A percentile compares a stretch with the other conserved stretches of the same genome.
Evolutionary conservation across 2,329 filamentous ascomycete species (phyloP).

Genomic region (Colletotrichum eremochloae): DNA sequence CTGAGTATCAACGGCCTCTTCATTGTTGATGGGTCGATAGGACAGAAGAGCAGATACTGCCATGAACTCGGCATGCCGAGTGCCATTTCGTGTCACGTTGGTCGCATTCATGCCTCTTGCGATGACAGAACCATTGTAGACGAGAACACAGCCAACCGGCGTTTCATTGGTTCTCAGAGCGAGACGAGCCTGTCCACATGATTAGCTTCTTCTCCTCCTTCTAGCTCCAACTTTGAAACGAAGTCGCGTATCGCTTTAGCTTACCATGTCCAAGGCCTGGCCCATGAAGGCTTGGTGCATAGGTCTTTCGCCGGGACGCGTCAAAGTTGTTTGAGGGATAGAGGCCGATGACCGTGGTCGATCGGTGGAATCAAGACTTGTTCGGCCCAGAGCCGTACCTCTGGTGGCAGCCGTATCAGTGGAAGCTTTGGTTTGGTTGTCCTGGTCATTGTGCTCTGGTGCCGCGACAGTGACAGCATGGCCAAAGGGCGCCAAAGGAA

Average conservation of each 20-base stretch:
- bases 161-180: conserved; percentile 91
- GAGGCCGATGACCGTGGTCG: conserved; percentile 21
- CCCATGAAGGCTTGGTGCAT: conserved; percentile 78
- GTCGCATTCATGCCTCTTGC: conserved; percentile 97
- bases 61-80: conserved; percentile 95
- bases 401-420: conserved; percentile 11
- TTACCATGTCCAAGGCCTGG: conserved; percentile 88
- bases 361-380: conserved; percentile 41
- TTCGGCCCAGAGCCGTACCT: conserved; percentile 39
- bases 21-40: conserved; percentile 49
- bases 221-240: background rate
- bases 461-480: background rate
- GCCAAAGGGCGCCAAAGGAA: background rate
- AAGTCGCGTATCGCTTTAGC: conserved; percentile 43
- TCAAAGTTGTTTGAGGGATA: conserved; percentile 8
- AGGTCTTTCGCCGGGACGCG: conserved; percentile 51
- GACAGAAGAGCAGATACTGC: conserved; percentile 75
- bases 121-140: conserved; percentile 83
- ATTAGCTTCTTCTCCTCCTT: background rate
- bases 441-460: conserved; percentile 46
- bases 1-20: conserved; percentile 19
- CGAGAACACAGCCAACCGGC: conserved; percentile 95
- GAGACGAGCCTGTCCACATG: conserved; percentile 77
- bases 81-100: conserved; percentile 90
- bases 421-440: conserved; percentile 47